phyloP scores from a whole-genome alignment of 2,329 filamentous ascomycete genomes.

The Rutstroemia sp. region DNA sequence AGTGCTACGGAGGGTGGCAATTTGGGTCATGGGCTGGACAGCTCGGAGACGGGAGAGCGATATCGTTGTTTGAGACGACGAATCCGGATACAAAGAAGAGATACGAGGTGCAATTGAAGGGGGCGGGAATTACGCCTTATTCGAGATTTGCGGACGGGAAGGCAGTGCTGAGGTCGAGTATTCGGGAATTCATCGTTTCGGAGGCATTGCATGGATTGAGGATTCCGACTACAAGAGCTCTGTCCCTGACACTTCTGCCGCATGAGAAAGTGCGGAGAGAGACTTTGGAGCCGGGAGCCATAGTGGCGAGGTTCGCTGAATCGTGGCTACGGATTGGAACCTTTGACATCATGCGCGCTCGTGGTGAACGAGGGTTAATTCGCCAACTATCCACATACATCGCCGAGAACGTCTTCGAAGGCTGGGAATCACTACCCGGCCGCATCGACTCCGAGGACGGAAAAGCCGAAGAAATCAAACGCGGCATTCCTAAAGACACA shows the following conservation, averaged over 20 bases:
- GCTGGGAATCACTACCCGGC: conserved; percentile 77
- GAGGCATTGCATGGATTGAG: conserved; percentile 79
- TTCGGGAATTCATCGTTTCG: conserved; percentile 88
- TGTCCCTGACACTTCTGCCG: conserved; percentile 73
- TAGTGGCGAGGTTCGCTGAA: conserved; percentile 86
- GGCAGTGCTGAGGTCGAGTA: conserved; percentile 84
- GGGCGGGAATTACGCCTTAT: conserved; percentile 88
- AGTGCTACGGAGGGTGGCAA: conserved; percentile 86
- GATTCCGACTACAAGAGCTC: conserved; percentile 79
- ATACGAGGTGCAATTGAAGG: conserved; percentile 92
- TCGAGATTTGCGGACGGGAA: conserved; percentile 94
- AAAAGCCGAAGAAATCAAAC: conserved; percentile 32
- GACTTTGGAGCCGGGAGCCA: conserved; percentile 78
- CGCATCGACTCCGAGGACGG: conserved; percentile 44
- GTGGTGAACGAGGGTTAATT: conserved; percentile 70
- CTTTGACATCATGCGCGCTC: conserved; percentile 81
- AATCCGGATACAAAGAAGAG: conserved; percentile 63
- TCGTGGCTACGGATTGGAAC: conserved; percentile 91
- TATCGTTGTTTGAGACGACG: conserved; percentile 85
- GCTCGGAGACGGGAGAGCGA: conserved; percentile 87
- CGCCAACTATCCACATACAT: conserved; percentile 73
- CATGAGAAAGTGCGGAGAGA: conserved; percentile 70
- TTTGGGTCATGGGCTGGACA: conserved; percentile 92
- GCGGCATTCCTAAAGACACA: conserved; percentile 45
- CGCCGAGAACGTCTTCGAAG: conserved; percentile 78